These are phyloP conservation scores for Xylaria intraflava DNA, from an alignment of 495 filamentous ascomycete species.

Conservation along the genomic window DNA sequence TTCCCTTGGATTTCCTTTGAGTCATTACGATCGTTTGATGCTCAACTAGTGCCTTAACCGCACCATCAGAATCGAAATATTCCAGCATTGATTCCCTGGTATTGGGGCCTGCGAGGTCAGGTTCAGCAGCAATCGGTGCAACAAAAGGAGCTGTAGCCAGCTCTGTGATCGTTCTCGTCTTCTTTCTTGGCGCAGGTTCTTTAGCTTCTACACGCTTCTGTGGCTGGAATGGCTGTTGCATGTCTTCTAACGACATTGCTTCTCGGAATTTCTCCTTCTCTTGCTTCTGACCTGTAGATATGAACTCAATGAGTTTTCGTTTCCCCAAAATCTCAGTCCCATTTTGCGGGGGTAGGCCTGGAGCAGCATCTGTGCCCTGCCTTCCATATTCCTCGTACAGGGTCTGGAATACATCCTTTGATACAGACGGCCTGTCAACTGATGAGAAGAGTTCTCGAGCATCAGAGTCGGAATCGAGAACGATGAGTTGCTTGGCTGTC, in stretches of 20 bases:
- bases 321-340: constrained; percentile 35
- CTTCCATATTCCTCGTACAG: constrained; percentile 29
- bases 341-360: neutral
- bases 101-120: constrained; percentile 20
- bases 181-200: constrained; percentile 52
- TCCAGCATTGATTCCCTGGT: constrained; percentile 26
- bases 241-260: constrained; percentile 3
- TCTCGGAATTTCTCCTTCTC: neutral
- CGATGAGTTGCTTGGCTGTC: constrained; percentile 19
- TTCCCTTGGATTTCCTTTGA: constrained; percentile 29
- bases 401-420: constrained; percentile 27
- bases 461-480: constrained; percentile 18
- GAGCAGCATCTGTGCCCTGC: constrained; percentile 7
- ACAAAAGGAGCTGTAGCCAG: constrained; percentile 73
- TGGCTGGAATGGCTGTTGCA: constrained; percentile 16
- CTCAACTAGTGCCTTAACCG: constrained; percentile 25
- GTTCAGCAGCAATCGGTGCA: constrained; percentile 22
- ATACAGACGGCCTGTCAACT: neutral
- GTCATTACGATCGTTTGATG: constrained; percentile 27
- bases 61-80: constrained; percentile 27
- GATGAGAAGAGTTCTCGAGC: constrained; percentile 23
- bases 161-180: constrained; percentile 77
- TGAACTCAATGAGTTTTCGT: constrained; percentile 45
- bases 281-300: constrained; percentile 22
- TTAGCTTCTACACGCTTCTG: constrained; percentile 41